These are phyloP conservation scores for Cytospora piceae DNA, from an alignment of 2,329 filamentous ascomycete genomes.

Conservation along the genomic window DNA sequence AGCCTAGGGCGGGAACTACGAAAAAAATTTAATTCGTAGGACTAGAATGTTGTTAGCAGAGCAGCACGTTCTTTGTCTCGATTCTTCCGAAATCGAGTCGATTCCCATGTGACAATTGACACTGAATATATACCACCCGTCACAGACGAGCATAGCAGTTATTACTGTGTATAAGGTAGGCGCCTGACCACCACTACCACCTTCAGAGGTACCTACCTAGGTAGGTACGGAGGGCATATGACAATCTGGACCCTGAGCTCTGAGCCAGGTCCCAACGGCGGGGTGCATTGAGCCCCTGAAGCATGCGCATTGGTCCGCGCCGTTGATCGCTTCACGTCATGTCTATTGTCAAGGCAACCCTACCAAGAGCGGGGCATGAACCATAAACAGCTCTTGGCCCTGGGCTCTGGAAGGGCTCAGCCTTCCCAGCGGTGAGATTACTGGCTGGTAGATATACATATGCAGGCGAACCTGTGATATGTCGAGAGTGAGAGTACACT, in stretches of 20 bases:
- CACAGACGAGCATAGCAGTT: too few species aligned
- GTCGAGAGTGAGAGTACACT: not conserved
- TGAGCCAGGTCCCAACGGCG: not conserved
- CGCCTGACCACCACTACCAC: too few species aligned
- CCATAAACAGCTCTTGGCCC: slow-evolving; percentile 19
- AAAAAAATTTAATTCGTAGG: not conserved
- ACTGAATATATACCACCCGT: too few species aligned
- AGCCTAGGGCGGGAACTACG: not conserved
- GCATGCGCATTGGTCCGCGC: slow-evolving; percentile 15
- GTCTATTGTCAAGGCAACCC: not conserved
- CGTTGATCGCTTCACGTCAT: slow-evolving; percentile 21
- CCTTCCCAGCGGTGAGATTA: slow-evolving; percentile 25
- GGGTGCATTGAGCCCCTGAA: slow-evolving; percentile 13
- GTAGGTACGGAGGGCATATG: too few species aligned
- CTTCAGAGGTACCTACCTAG: too few species aligned
- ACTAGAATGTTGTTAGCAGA: too few species aligned
- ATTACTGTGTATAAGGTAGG: too few species aligned
- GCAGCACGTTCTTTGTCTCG: not conserved
- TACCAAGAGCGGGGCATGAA: slow-evolving; percentile 13
- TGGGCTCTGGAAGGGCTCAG: slow-evolving; percentile 13
- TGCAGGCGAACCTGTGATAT: not conserved
- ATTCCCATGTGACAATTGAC: too few species aligned
- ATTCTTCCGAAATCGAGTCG: too few species aligned
- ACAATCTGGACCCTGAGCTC: slow-evolving; percentile 12
- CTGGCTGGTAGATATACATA: not conserved